phyloP scores from a whole-genome alignment of 169 alveolate genomes.

The Eimeria sp. region DNA sequence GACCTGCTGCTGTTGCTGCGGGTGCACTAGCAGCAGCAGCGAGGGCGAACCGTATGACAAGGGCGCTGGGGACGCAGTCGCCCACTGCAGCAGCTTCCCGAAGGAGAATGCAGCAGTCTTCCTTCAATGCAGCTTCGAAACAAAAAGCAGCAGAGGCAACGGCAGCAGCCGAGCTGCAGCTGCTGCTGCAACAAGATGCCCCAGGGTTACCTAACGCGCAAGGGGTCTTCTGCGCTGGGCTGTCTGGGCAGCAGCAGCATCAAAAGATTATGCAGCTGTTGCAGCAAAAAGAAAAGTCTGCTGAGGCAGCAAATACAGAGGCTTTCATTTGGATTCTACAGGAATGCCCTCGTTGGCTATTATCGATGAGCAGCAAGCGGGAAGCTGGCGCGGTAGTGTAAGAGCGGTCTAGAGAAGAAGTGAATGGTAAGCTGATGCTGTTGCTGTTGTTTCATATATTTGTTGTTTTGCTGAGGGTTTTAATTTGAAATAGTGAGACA shows the following conservation, averaged over 20 bases:
- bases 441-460: neutral
- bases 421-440: neutral
- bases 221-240: neutral
- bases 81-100: neutral
- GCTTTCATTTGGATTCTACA: neutral
- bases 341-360: neutral
- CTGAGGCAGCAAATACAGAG: neutral
- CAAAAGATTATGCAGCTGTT: neutral
- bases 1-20: neutral
- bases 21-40: neutral
- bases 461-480: neutral
- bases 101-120: neutral
- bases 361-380: neutral
- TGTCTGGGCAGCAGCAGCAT: neutral
- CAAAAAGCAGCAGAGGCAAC: neutral
- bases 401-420: neutral
- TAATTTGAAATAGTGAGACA: neutral
- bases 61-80: neutral
- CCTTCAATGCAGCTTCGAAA: neutral
- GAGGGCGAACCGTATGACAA: neutral
- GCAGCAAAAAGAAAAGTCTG: neutral
- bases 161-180: constrained; percentile 8
- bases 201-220: neutral
- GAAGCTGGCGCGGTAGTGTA: neutral
- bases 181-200: neutral